phyloP scores from a whole-genome alignment of 192 early-diverging fungal genomes.

The Linnemannia hyalina region DNA sequence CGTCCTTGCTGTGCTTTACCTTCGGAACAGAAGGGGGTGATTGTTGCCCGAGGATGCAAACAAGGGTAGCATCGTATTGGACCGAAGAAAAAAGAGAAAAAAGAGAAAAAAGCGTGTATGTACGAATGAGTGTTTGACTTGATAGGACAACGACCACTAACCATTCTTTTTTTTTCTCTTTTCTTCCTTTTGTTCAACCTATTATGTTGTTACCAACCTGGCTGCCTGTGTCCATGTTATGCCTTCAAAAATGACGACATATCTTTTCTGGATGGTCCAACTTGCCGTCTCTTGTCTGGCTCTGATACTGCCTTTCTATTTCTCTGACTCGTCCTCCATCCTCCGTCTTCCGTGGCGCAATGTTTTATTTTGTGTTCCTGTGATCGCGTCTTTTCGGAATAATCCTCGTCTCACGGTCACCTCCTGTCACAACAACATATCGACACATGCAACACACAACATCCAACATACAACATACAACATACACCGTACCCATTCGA shows the following conservation, averaged over 20 bases:
- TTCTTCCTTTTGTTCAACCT: not conserved
- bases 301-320: not conserved
- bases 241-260: not conserved
- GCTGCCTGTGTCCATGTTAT: not conserved
- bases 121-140: not conserved
- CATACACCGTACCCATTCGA: not conserved
- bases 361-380: not conserved
- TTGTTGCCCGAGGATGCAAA: not conserved
- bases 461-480: not conserved
- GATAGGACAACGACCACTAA: not conserved
- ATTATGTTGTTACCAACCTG: slow-evolving; percentile 7
- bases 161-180: not conserved
- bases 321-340: slow-evolving; percentile 12
- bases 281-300: not conserved
- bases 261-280: not conserved
- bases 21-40: not conserved
- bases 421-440: not conserved
- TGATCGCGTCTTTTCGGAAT: slow-evolving; percentile 33
- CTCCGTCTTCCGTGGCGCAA: not conserved
- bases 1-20: not conserved
- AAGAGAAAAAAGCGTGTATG: not conserved
- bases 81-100: not conserved
- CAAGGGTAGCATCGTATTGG: not conserved
- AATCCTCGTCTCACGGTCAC: not conserved
- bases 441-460: not conserved